phyloP scores from a whole-genome alignment of 1,284 basidiomycete species.

The Gymnopus androsaceus region DNA sequence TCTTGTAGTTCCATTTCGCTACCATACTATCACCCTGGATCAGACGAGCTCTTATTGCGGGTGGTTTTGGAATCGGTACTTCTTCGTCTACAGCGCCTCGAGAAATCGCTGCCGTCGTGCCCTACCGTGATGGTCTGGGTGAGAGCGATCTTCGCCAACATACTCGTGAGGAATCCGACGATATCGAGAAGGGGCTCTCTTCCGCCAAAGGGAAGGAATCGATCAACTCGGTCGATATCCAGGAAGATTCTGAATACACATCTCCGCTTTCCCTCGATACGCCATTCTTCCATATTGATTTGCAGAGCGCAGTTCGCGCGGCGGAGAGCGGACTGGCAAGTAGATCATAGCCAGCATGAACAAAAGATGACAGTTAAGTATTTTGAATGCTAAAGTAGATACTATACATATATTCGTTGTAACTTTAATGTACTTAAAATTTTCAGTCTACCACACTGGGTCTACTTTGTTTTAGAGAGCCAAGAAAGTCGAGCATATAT shows the following conservation, averaged over 20 bases:
- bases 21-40: conserved; percentile 93
- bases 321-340: conserved; percentile 47
- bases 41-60: conserved; percentile 83
- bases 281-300: conserved; percentile 88
- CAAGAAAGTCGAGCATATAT: no score
- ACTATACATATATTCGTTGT: no score
- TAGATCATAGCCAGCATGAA: neutral
- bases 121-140: conserved; percentile 50
- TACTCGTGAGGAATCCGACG: conserved; percentile 38
- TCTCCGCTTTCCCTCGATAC: conserved; percentile 59
- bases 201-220: neutral
- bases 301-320: conserved; percentile 70
- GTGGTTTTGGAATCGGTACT: conserved; percentile 76
- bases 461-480: no score
- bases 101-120: conserved; percentile 77
- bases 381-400: no score
- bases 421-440: no score
- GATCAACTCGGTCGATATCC: neutral
- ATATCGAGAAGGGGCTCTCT: conserved; percentile 17
- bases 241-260: conserved; percentile 23
- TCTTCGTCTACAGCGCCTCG: conserved; percentile 43
- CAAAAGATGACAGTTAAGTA: no score
- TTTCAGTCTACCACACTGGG: no score
- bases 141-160: conserved; percentile 20
- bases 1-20: conserved; percentile 80